Conservation (phyloP, 108 stramenopile genomes). For the Pseudonitzschia multiseries region DNA sequence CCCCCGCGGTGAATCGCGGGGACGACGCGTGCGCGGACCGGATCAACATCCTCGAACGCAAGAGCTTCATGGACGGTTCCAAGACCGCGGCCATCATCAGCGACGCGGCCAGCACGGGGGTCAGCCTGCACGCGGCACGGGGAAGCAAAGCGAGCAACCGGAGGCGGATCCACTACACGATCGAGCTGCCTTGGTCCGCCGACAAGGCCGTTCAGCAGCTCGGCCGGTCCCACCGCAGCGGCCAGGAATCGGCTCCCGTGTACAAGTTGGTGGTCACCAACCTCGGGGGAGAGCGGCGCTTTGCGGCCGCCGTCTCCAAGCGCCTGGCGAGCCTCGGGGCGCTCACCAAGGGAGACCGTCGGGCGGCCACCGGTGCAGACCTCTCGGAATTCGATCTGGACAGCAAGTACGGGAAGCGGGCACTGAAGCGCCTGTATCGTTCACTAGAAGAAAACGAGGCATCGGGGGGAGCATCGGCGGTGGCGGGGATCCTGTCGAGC, state of each 20-base stretch:
- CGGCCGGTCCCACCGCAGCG: slow-evolving; percentile 80
- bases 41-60: slow-evolving; percentile 70
- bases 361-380: slow-evolving; percentile 58
- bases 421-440: slow-evolving; percentile 34
- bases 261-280: slow-evolving; percentile 67
- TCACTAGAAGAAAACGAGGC: slow-evolving; percentile 27
- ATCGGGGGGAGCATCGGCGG: slow-evolving; percentile 7
- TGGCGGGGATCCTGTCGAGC: slow-evolving; percentile 8
- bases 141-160: slow-evolving; percentile 37
- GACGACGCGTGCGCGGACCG: slow-evolving; percentile 45
- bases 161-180: slow-evolving; percentile 78
- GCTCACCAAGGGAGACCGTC: slow-evolving; percentile 76
- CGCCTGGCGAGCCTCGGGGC: slow-evolving; percentile 79
- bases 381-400: slow-evolving; percentile 55
- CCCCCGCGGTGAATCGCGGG: slow-evolving; percentile 20
- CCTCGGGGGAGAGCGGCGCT: slow-evolving; percentile 78
- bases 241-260: slow-evolving; percentile 61
- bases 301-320: slow-evolving; percentile 78
- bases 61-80: slow-evolving; percentile 63
- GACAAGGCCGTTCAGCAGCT: slow-evolving; percentile 90
- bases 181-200: slow-evolving; percentile 90
- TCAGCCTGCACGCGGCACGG: slow-evolving; percentile 56
- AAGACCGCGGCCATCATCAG: slow-evolving; percentile 84
- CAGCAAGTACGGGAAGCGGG: slow-evolving; percentile 41
- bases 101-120: slow-evolving; percentile 84